These are phyloP conservation scores for Solanum hybrid DNA, from an alignment of 305 asterid species.

Conservation along the genomic window DNA sequence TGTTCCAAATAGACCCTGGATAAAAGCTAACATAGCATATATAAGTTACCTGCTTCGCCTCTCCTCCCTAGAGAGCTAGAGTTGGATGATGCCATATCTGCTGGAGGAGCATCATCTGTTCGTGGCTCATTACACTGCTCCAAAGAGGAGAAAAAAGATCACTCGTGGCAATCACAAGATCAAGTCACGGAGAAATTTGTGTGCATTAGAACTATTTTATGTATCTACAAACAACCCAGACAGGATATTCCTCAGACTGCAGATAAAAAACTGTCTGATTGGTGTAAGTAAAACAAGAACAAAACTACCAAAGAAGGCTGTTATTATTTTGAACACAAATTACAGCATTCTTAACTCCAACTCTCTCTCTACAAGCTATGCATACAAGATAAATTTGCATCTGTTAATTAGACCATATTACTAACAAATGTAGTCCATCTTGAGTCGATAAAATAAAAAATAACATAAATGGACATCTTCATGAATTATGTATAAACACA, in stretches of 20 bases:
- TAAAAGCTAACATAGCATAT: neutral
- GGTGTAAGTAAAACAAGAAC: neutral
- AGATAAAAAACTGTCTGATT: neutral
- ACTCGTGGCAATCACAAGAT: neutral
- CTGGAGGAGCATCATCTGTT: constrained; percentile 95
- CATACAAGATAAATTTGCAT: neutral
- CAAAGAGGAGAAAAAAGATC: constrained; percentile 7
- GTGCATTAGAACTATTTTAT: neutral
- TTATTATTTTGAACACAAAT: neutral
- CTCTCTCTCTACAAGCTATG: neutral
- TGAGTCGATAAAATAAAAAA: neutral
- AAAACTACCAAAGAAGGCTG: neutral
- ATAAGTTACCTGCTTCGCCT: constrained; percentile 74
- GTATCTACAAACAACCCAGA: neutral
- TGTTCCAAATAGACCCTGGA: neutral
- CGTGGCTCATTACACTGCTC: constrained; percentile 88
- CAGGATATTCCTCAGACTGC: neutral
- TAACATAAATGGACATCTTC: neutral
- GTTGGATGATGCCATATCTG: constrained; percentile 80
- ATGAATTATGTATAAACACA: neutral
- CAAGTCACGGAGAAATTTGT: neutral
- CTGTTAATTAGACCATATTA: neutral
- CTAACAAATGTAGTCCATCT: neutral
- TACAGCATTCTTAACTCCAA: neutral
- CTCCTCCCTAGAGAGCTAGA: constrained; percentile 54